Conservation (phyloP, 306 rosid genomes). For the Lupinus albus region DNA sequence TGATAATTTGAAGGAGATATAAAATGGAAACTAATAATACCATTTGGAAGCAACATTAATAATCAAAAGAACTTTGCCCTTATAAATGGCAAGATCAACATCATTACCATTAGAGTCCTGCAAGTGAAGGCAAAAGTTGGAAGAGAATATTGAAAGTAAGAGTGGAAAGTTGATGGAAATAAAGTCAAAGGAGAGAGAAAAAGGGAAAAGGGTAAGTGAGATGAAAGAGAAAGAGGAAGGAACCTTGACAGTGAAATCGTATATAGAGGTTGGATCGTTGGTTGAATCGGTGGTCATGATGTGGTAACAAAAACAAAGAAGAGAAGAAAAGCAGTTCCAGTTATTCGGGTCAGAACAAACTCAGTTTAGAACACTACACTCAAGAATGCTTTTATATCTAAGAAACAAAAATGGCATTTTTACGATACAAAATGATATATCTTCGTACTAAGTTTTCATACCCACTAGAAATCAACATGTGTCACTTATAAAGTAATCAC, state of each 20-base stretch:
- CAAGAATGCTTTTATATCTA: too few relatives aligned
- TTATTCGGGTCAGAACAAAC: too few relatives aligned
- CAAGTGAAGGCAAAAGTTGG: neutral
- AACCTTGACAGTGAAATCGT: constrained; percentile 60
- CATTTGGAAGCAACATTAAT: constrained; percentile 96
- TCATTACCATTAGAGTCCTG: constrained; percentile 78
- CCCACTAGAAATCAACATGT: too few relatives aligned
- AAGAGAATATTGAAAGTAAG: neutral
- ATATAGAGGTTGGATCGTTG: constrained; percentile 44
- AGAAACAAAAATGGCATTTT: too few relatives aligned
- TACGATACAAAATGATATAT: too few relatives aligned
- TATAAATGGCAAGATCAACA: constrained; percentile 61
- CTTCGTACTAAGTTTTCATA: too few relatives aligned
- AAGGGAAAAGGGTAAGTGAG: neutral
- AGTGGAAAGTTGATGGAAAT: neutral
- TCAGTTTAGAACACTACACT: too few relatives aligned
- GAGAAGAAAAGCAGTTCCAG: too few relatives aligned
- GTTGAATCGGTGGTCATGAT: too few relatives aligned
- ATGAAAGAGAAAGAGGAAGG: neutral
- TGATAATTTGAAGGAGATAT: too few relatives aligned
- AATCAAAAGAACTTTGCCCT: constrained; percentile 73
- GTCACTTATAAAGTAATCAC: too few relatives aligned
- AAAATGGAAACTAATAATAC: constrained; percentile 30
- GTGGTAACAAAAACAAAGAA: too few relatives aligned
- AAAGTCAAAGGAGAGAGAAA: neutral